Base-by-base conservation (phyloP, 2,329 filamentous ascomycete species). In the Neofusicoccum parvum region DNA sequence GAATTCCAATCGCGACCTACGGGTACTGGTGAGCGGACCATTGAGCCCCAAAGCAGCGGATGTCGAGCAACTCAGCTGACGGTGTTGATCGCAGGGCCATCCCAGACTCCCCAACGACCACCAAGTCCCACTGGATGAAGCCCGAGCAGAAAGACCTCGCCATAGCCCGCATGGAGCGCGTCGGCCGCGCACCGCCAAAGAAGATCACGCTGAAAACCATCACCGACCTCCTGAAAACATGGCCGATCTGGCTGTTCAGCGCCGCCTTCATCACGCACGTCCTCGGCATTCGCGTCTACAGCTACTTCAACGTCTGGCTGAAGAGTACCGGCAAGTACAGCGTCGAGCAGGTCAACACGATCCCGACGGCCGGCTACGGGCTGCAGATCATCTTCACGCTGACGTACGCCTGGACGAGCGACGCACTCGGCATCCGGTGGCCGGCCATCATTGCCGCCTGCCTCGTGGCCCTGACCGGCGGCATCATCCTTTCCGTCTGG, bases 401-500 rank as follows among this genome's bases (percentile, higher is more conserved):
- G 43, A 15, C 32, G 5, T 69, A 69, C 37, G 68, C 69, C 15
- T 70, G 69, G 68, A 67, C 65, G 7, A 67, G 64, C 41, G 69
- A 70, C 64, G 68, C 64, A 14, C 67, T 67, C 43, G 65, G 67
- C 49, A 68, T 62, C 17, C 64, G 69, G n/a, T 69, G 68, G 69
- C 68, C 68, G 36, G 45, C 69, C 49, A 67, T 70, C 56, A 68
- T 68, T 14, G 62, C 67, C 20, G 69, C 68, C 14, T 70, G 69
- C 39, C 3, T 68, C 7, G 51, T 79, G 5, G 72, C 77, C 12
- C 66, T 80, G 7, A 65, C 72, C 1, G 76, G 77, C 0, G 77
- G 74, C 45, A 70, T 75, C 53, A 76, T 79, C 36, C 67, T 80
- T 2, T 74, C 72, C 11, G 69, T 76, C 1, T 79, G 74, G 68